Evolutionary conservation across 805 yeast genomes (phyloP).

Genomic region (Candida insectorum): DNA sequence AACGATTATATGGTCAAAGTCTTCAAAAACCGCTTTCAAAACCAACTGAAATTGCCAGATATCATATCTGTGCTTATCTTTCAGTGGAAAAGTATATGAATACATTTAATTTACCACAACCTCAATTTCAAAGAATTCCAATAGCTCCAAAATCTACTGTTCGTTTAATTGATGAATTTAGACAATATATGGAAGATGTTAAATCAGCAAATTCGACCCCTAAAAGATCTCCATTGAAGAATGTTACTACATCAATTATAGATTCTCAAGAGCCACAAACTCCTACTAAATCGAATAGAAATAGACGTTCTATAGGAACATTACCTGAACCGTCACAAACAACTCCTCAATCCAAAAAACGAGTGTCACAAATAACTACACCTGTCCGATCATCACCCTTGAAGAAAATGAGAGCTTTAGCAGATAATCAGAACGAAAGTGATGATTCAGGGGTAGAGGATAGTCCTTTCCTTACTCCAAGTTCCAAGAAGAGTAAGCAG

Average conservation of each 20-base stretch:
- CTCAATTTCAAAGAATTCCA: constrained; percentile 53
- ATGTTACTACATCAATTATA: background rate
- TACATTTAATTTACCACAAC: constrained; percentile 45
- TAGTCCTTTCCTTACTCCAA: constrained; percentile 5
- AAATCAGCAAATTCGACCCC: constrained; percentile 17
- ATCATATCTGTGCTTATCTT: constrained; percentile 63
- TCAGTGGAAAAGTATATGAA: constrained; percentile 49
- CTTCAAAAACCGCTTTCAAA: constrained; percentile 49
- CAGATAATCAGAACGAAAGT: constrained; percentile 10
- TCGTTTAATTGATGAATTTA: constrained; percentile 44
- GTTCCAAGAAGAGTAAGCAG: constrained; percentile 15
- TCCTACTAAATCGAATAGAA: too few species aligned
- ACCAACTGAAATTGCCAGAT: constrained; percentile 60
- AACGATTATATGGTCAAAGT: constrained; percentile 47
- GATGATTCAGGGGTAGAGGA: background rate
- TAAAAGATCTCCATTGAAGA: constrained; percentile 4
- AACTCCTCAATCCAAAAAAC: constrained; percentile 1
- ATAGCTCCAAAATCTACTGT: constrained; percentile 45
- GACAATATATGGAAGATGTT: constrained; percentile 23
- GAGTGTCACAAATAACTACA: constrained; percentile 16
- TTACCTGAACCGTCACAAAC: constrained; percentile 1
- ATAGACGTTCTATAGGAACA: too few species aligned
- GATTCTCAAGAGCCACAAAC: background rate
- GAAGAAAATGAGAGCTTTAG: constrained; percentile 28
- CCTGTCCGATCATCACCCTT: constrained; percentile 37